These are phyloP conservation scores for Capillidium rhysosporum DNA, from an alignment of 371 early-diverging fungal genomes.

Conservation along the genomic window DNA sequence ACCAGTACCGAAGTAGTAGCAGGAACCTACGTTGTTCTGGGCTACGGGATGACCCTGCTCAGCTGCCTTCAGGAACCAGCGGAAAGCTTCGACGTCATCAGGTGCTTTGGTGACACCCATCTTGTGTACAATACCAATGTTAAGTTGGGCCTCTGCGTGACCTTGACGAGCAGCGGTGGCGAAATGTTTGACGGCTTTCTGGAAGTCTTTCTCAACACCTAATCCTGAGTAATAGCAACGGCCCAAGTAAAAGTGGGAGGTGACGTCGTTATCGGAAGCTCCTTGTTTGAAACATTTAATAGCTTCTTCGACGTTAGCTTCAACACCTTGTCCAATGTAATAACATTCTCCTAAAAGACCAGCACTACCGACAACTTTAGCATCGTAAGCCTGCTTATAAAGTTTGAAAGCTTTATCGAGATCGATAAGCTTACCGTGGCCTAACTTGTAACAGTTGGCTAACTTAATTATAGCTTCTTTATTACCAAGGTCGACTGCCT, in stretches of 20 bases:
- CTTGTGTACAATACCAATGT: conserved; percentile 59
- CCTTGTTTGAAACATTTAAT: neutral
- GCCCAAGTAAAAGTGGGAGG: conserved; percentile 11
- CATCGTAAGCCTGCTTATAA: neutral
- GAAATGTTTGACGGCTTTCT: conserved; percentile 10
- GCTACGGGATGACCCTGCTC: conserved; percentile 56
- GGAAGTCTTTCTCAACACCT: conserved; percentile 7
- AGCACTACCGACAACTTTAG: neutral
- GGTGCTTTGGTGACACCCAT: conserved; percentile 42
- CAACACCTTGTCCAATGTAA: neutral
- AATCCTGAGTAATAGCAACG: conserved; percentile 10
- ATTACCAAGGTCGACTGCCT: conserved; percentile 57
- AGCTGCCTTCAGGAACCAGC: conserved; percentile 43
- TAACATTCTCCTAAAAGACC: conserved; percentile 3
- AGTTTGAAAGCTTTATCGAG: conserved; percentile 1
- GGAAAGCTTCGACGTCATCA: conserved; percentile 38
- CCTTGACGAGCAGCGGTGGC: conserved; percentile 20
- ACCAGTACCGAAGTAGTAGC: conserved; percentile 73
- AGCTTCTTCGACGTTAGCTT: conserved; percentile 2
- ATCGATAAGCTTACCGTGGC: conserved; percentile 1
- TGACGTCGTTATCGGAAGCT: conserved; percentile 10
- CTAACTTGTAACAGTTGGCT: conserved; percentile 2
- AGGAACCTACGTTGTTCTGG: conserved; percentile 73
- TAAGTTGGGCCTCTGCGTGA: conserved; percentile 41
- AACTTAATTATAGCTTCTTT: conserved; percentile 34